These are phyloP conservation scores for Eimeria brunetti DNA, from an alignment of 169 alveolate genomes.

Conservation along the genomic window DNA sequence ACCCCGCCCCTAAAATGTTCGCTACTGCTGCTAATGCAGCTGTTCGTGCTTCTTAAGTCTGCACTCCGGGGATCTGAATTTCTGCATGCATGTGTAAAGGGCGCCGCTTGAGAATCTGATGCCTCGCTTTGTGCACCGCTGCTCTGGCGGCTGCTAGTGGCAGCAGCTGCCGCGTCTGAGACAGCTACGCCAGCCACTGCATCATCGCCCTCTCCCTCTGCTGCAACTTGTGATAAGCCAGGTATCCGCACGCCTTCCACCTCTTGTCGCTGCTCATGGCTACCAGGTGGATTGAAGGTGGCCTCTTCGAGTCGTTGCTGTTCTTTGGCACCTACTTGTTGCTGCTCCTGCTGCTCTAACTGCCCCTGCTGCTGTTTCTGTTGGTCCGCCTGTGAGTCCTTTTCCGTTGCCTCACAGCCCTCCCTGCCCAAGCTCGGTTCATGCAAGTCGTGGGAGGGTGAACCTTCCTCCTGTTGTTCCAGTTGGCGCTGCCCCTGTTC, in stretches of 20 bases:
- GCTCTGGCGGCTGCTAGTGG: conserved; percentile 50
- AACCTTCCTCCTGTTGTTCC: background rate
- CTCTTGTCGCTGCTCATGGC: conserved; percentile 11
- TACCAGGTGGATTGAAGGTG: background rate
- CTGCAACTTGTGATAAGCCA: background rate
- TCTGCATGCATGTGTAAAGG: background rate
- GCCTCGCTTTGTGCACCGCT: conserved; percentile 3
- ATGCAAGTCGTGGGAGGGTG: conserved; percentile 1
- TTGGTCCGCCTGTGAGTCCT: conserved; percentile 10
- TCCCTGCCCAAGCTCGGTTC: background rate
- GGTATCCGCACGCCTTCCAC: background rate
- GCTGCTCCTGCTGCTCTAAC: conserved; percentile 4
- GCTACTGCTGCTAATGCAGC: conserved; percentile 31
- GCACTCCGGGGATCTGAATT: conserved; percentile 25
- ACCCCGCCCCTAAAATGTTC: background rate
- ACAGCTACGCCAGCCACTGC: background rate
- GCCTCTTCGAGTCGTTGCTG: background rate
- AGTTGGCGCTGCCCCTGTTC: background rate
- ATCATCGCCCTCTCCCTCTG: background rate
- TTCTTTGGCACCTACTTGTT: background rate
- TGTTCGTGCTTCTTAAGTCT: background rate
- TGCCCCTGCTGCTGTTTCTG: conserved; percentile 19
- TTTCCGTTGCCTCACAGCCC: background rate
- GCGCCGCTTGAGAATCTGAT: background rate
- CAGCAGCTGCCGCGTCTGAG: background rate